Evolutionary conservation across 352 stramenopile genomes (phyloP).

Genomic region (Pythium monospermum): DNA sequence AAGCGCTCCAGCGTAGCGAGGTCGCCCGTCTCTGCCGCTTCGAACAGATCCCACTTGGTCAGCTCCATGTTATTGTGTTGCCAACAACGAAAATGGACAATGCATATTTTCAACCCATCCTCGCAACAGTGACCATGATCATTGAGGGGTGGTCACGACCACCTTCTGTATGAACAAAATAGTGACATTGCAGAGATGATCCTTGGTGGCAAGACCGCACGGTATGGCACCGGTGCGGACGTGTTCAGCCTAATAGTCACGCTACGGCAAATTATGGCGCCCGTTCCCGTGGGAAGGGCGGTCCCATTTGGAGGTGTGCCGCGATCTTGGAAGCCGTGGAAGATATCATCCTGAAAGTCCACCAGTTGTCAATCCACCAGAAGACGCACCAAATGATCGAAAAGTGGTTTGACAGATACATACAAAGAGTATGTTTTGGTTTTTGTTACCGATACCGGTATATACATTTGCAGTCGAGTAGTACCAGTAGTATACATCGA

Average conservation of each 20-base stretch:
- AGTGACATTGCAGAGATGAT: slow-evolving; percentile 87
- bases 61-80: no score
- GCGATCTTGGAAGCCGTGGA: slow-evolving; percentile 71
- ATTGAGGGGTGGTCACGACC: no score
- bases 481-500: no score
- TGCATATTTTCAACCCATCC: no score
- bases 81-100: no score
- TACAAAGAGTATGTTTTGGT: no score
- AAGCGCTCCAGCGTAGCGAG: slow-evolving; percentile 4
- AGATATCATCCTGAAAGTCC: slow-evolving; percentile 72
- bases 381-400: slow-evolving; percentile 69
- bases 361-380: slow-evolving; percentile 70
- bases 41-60: slow-evolving; percentile 4
- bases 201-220: slow-evolving; percentile 70
- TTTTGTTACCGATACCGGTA: no score
- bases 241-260: slow-evolving; percentile 87
- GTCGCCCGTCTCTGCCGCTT: slow-evolving; percentile 12
- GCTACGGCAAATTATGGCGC: slow-evolving; percentile 84
- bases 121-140: no score
- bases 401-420: no score
- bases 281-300: slow-evolving; percentile 64
- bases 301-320: slow-evolving; percentile 73
- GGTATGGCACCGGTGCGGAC: slow-evolving; percentile 73
- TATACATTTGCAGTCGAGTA: no score
- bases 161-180: no score